phyloP scores from a whole-genome alignment of 352 stramenopile species.

The Pythium pectinolyticum region DNA sequence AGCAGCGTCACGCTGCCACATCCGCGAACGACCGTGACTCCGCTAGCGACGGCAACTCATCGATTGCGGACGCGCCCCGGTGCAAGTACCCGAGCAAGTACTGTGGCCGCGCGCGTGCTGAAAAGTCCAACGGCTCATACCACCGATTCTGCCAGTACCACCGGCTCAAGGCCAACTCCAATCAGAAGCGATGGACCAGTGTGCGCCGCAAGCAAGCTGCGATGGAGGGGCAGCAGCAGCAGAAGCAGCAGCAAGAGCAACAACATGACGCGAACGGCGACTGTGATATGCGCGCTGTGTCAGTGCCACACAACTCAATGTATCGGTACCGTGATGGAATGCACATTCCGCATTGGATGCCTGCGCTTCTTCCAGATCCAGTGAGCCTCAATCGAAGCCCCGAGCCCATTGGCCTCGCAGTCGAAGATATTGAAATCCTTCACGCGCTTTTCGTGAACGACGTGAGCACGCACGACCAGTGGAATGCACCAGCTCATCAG shows the following conservation, averaged over 20 bases:
- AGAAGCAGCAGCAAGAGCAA: background rate
- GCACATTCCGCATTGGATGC: background rate
- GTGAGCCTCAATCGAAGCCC: background rate
- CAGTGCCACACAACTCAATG: too few relatives aligned
- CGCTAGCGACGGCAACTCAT: background rate
- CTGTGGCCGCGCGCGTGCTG: constrained; percentile 7
- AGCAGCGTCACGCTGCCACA: background rate
- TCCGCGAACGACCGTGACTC: background rate
- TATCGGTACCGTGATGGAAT: too few relatives aligned
- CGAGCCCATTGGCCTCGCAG: background rate
- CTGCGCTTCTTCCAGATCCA: constrained; percentile 5
- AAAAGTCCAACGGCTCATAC: constrained; percentile 9
- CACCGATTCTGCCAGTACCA: constrained; percentile 23
- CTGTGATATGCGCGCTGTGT: too few relatives aligned
- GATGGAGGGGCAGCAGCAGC: constrained; percentile 3
- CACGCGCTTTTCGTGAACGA: constrained; percentile 11
- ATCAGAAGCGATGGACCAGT: constrained; percentile 18
- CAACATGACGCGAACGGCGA: background rate
- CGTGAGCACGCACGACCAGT: background rate
- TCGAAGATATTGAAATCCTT: constrained; percentile 14
- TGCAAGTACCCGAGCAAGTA: constrained; percentile 21
- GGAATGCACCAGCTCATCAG: background rate
- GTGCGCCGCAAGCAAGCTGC: constrained; percentile 4
- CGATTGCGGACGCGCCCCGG: background rate
- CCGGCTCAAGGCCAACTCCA: constrained; percentile 14